Conservation (phyloP, 2,329 filamentous ascomycete genomes). For the Tricladium varicosporioides region DNA sequence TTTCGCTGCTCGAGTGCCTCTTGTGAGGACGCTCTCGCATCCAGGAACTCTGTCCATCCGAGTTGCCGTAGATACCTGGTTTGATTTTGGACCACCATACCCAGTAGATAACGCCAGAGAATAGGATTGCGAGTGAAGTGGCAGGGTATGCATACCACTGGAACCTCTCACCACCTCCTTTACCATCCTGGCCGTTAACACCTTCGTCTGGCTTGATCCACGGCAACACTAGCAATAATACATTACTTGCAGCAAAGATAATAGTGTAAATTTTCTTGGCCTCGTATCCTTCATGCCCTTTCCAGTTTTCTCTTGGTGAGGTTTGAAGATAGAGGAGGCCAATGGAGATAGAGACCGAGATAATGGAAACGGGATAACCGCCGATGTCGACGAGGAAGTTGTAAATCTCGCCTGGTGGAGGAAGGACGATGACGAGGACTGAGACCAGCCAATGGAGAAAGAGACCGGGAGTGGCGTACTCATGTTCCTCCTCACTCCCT, state of each 20-base stretch:
- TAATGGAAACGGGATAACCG: slow-evolving; percentile 38
- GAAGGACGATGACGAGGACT: slow-evolving; percentile 51
- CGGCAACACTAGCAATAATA: slow-evolving; percentile 36
- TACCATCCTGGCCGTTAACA: slow-evolving; percentile 3
- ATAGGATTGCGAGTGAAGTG: slow-evolving; percentile 37
- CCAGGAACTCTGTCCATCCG: slow-evolving; percentile 1
- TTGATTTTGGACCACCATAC: slow-evolving; percentile 34
- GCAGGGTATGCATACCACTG: slow-evolving; percentile 39
- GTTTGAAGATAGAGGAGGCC: slow-evolving; percentile 37
- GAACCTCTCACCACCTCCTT: slow-evolving; percentile 30
- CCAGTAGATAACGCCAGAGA: slow-evolving; percentile 37
- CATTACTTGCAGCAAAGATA: slow-evolving; percentile 35
- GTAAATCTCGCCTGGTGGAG: slow-evolving; percentile 43
- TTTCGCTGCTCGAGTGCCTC: slow-evolving; percentile 4
- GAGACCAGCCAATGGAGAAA: slow-evolving; percentile 62
- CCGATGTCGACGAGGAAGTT: slow-evolving; percentile 40
- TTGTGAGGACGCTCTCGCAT: slow-evolving; percentile 3
- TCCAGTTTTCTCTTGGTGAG: slow-evolving; percentile 31
- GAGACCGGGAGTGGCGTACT: slow-evolving; percentile 35
- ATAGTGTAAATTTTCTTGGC: slow-evolving; percentile 32
- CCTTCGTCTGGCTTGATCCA: slow-evolving; percentile 35
- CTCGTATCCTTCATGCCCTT: slow-evolving; percentile 28
- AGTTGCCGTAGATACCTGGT: not conserved
- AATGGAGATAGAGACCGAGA: slow-evolving; percentile 35
- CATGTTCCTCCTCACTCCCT: slow-evolving; percentile 16